Percentiles rank a stretch among this genome's conserved stretches.
phyloP scores from a whole-genome alignment of 1,139 yeast species.

The Pichia sp. region DNA sequence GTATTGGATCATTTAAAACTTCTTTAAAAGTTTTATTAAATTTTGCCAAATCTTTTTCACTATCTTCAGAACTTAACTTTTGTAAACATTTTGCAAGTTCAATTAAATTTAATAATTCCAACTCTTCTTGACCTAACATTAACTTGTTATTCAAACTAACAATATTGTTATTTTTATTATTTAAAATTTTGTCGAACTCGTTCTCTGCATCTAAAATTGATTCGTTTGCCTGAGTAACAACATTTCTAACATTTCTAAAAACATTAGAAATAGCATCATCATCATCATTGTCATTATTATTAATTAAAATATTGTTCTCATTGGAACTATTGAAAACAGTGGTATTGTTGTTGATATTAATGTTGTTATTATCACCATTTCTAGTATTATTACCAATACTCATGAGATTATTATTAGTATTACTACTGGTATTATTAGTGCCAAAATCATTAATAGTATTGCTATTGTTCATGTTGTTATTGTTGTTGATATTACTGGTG shows the following conservation, averaged over 20 bases:
- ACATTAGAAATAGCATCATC: conserved; percentile 15
- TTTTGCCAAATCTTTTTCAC: conserved; percentile 12
- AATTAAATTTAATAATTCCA: conserved; percentile 22
- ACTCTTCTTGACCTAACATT: conserved; percentile 21
- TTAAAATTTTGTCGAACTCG: conserved; percentile 18
- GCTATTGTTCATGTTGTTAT: conserved; percentile 2
- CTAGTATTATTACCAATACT: background rate
- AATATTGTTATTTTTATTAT: conserved; percentile 1
- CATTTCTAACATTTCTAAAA: conserved; percentile 21
- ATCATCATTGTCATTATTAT: conserved; percentile 8
- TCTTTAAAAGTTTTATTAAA: conserved; percentile 20
- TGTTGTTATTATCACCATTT: background rate
- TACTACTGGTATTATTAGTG: background rate
- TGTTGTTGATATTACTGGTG: conserved; percentile 2
- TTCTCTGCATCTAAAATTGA: conserved; percentile 21
- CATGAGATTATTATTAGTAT: background rate
- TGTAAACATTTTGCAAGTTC: conserved; percentile 23
- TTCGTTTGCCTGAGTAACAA: conserved; percentile 23
- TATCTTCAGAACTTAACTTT: conserved; percentile 15
- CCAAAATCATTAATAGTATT: background rate
- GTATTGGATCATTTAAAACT: conserved; percentile 19
- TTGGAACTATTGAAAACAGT: background rate
- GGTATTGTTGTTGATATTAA: background rate
- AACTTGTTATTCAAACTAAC: background rate
- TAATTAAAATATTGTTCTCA: conserved; percentile 1